Percentiles rank a stretch among this genome's conserved stretches.
These are phyloP conservation scores for Fusarium nematophilum DNA, from an alignment of 2,329 filamentous ascomycete species.

Conservation along the genomic window DNA sequence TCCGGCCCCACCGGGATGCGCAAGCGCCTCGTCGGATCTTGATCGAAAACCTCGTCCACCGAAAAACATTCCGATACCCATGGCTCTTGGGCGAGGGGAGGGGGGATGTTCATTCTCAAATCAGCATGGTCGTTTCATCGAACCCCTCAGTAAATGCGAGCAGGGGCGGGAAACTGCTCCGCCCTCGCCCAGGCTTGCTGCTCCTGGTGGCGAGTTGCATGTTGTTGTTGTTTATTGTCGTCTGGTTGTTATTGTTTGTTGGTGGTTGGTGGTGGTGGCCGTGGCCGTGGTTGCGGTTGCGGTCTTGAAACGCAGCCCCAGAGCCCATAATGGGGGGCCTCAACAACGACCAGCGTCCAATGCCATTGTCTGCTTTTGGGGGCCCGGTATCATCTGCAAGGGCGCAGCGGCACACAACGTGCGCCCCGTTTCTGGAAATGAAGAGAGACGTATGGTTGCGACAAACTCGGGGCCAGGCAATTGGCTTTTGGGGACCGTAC, in stretches of 20 bases:
- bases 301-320: conserved; percentile 9
- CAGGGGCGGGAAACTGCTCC: conserved; percentile 32
- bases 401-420: conserved; percentile 24
- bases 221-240: neutral
- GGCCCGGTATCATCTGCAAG: conserved; percentile 38
- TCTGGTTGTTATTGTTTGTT: conserved; percentile 1
- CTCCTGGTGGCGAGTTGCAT: neutral
- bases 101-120: conserved; percentile 24
- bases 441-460: conserved; percentile 18
- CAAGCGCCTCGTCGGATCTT: conserved; percentile 44
- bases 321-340: conserved; percentile 33
- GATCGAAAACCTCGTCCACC: conserved; percentile 37
- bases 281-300: conserved; percentile 7
- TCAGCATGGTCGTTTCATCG: conserved; percentile 28
- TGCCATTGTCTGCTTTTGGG: conserved; percentile 11
- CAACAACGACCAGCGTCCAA: conserved; percentile 20
- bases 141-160: conserved; percentile 31
- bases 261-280: conserved; percentile 21
- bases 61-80: conserved; percentile 40
- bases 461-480: conserved; percentile 11
- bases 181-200: conserved; percentile 7
- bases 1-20: conserved; percentile 37
- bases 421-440: conserved; percentile 40
- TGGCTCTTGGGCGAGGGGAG: conserved; percentile 18
- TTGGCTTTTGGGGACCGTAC: conserved; percentile 12